These are phyloP conservation scores for Alloteropsis semialata DNA, from an alignment of 176 grass and related monocot genomes.

Conservation along the genomic window DNA sequence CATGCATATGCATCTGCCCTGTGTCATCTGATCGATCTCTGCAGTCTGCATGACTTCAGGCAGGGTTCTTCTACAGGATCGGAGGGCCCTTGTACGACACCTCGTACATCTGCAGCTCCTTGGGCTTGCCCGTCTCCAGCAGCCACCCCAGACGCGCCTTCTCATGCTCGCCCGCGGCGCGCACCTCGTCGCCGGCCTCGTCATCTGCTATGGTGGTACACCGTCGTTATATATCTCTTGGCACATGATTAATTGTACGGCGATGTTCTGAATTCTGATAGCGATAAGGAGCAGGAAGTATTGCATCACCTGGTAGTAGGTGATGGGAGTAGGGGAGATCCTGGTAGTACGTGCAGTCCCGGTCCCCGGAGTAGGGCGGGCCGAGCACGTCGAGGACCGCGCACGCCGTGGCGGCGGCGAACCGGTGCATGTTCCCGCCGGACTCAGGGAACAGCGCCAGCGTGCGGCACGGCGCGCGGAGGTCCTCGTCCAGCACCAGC, in stretches of 20 bases:
- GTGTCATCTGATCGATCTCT: background rate
- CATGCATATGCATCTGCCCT: background rate
- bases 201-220: background rate
- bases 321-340: background rate
- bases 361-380: constrained; percentile 15
- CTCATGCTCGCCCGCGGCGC: background rate
- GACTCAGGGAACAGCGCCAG: constrained; percentile 34
- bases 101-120: constrained; percentile 37
- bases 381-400: constrained; percentile 33
- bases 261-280: background rate
- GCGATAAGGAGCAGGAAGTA: background rate
- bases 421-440: constrained; percentile 43
- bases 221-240: too few relatives aligned
- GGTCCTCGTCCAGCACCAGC: constrained; percentile 13
- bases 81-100: background rate
- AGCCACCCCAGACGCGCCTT: constrained; percentile 49
- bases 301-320: background rate
- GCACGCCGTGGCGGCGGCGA: constrained; percentile 22
- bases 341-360: constrained; percentile 44
- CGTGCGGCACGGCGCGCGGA: constrained; percentile 22
- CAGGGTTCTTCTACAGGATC: background rate
- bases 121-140: constrained; percentile 48
- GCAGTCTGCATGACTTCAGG: background rate
- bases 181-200: constrained; percentile 22
- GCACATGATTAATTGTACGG: too few relatives aligned